These are phyloP conservation scores for Fusarium virguliforme DNA, from an alignment of 2,329 filamentous ascomycete genomes.

Conservation along the genomic window DNA sequence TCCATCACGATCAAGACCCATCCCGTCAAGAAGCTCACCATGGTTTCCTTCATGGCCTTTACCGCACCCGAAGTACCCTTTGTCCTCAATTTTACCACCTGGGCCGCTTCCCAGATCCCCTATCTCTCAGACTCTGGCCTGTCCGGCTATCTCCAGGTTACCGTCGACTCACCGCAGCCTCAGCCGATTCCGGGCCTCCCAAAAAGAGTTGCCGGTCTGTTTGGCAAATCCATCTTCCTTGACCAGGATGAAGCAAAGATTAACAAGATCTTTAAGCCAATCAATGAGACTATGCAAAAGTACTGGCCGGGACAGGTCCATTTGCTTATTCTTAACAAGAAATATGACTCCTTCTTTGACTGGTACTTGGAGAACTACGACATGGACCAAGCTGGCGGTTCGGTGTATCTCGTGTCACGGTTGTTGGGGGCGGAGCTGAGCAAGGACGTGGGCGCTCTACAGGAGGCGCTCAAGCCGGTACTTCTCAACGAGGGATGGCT, in stretches of 20 bases:
- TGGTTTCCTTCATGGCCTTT: slow-evolving; percentile 45
- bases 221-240: slow-evolving; percentile 54
- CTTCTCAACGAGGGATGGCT: slow-evolving; percentile 50
- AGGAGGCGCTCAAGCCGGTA: slow-evolving; percentile 57
- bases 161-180: slow-evolving; percentile 53
- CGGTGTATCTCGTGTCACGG: slow-evolving; percentile 60
- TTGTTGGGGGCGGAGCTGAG: slow-evolving; percentile 60
- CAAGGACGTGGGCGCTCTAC: slow-evolving; percentile 49
- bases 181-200: slow-evolving; percentile 56
- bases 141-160: slow-evolving; percentile 64
- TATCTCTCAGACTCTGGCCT: slow-evolving; percentile 65
- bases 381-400: slow-evolving; percentile 53
- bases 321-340: slow-evolving; percentile 32
- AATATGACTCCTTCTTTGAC: slow-evolving; percentile 55
- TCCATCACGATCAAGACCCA: slow-evolving; percentile 70
- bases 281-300: slow-evolving; percentile 56
- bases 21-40: slow-evolving; percentile 56
- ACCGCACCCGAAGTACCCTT: slow-evolving; percentile 50
- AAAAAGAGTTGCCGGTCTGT: slow-evolving; percentile 55
- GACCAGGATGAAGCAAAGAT: slow-evolving; percentile 52
- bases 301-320: slow-evolving; percentile 53
- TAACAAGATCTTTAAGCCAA: slow-evolving; percentile 53
- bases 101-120: slow-evolving; percentile 64
- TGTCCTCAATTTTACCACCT: slow-evolving; percentile 64
- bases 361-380: slow-evolving; percentile 58